Evolutionary conservation across 108 stramenopile genomes (phyloP), one percentile per base, ranked within the genome.

Genomic region (Cyclostephanos tholiformis): DNA sequence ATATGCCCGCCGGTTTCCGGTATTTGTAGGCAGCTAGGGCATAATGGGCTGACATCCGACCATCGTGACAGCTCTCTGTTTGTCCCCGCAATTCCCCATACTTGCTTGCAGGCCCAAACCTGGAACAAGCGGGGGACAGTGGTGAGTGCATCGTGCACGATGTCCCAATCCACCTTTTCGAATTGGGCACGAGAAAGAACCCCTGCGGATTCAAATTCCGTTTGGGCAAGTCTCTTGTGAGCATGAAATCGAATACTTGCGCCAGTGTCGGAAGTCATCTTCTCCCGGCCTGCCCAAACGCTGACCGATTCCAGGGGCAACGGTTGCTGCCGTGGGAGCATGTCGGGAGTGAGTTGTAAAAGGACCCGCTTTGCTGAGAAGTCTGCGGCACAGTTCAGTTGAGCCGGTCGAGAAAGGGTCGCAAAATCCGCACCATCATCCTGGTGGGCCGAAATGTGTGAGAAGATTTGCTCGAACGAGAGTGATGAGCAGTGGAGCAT

Each of bases 301-400:
- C 32, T 44, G n/a, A 71, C 46, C 62, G 71, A 19, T 29, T 71
- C 71, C n/a, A 71, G 26, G 23, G 71, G 71, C 38, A 71, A 49
- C 16, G 10, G 29, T 49, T 49, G 43, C 46, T 71, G 69, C 43
- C 26, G 20, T 2, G 58, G 69, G 7, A 41, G 12, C 0, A 17
- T 14, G 1, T 32, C 19, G 2, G 44, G 11, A 0, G 12, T 44
- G 16, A 30, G 12, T 1, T 14, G 16, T 26, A 26, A 59, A 14
- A 22, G n/a, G n/a, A 29, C 39, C 14, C 55, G 43, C 38, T 63
- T 71, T 16, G 60, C 71, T 2, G 52, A 16, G 52, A 32, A 32
- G 32, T 32, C 32, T 2, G 3, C 2, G 2, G 32, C 32, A 4
- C 32, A 32, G 32, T 32, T 71, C 7, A 71, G 29, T 36, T 71